Conservation (phyloP, 2,329 filamentous ascomycete species). For the Ascochyta fabae region DNA sequence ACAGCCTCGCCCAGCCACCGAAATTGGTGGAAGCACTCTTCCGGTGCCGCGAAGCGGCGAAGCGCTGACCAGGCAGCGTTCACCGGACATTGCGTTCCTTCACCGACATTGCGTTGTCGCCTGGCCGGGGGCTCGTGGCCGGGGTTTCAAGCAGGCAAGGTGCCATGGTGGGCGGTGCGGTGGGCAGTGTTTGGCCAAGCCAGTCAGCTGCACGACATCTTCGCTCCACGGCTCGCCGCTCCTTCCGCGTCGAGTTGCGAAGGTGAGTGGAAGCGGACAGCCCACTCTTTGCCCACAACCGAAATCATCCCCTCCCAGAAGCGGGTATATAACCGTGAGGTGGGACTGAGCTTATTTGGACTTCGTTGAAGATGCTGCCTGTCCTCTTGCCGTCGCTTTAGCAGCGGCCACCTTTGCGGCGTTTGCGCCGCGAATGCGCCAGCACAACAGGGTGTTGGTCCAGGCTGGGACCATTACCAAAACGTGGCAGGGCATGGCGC, state of each 20-base stretch:
- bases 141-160: slow-evolving; percentile 23
- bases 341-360: slow-evolving; percentile 45
- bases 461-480: slow-evolving; percentile 6
- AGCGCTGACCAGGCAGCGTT: slow-evolving; percentile 8
- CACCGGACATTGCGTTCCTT: slow-evolving; percentile 9
- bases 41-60: background rate
- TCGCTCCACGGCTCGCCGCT: slow-evolving; percentile 27
- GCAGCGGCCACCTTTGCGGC: background rate
- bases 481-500: slow-evolving; percentile 11
- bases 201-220: slow-evolving; percentile 35
- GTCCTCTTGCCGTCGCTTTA: slow-evolving; percentile 5
- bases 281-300: slow-evolving; percentile 32
- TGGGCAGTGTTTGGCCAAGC: slow-evolving; percentile 15
- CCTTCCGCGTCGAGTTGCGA: slow-evolving; percentile 28
- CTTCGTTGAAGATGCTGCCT: slow-evolving; percentile 20
- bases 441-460: slow-evolving; percentile 9
- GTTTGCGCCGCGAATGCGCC: slow-evolving; percentile 1
- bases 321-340: slow-evolving; percentile 33
- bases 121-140: slow-evolving; percentile 17
- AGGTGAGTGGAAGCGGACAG: slow-evolving; percentile 27
- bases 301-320: slow-evolving; percentile 33
- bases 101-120: slow-evolving; percentile 15
- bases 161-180: slow-evolving; percentile 21
- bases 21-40: slow-evolving; percentile 10
- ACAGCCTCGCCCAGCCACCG: slow-evolving; percentile 14